Conservation (phyloP, 805 yeast genomes). For the Ogataea nakhonphanomensis region DNA sequence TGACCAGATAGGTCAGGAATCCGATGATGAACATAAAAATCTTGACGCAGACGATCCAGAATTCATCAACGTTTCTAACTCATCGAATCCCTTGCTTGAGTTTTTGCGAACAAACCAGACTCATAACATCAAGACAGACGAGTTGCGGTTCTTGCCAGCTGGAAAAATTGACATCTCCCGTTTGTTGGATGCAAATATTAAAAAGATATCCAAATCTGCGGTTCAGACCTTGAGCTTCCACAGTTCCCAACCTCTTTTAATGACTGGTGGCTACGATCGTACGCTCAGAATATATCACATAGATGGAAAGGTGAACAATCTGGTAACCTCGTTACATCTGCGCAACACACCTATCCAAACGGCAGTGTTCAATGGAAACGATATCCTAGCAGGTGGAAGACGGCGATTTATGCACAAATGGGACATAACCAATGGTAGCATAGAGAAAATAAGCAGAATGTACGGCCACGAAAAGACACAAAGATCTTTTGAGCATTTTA, state of each 20-base stretch:
- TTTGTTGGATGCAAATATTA: slow-evolving; percentile 79
- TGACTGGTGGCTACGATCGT: slow-evolving; percentile 92
- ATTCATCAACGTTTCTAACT: slow-evolving; percentile 19
- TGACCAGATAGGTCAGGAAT: slow-evolving; percentile 53
- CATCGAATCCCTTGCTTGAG: slow-evolving; percentile 32
- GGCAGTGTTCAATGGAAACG: slow-evolving; percentile 58
- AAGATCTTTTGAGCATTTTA: slow-evolving; percentile 82
- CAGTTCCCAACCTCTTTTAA: slow-evolving; percentile 71
- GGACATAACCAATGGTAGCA: slow-evolving; percentile 60
- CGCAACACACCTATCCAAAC: slow-evolving; percentile 77
- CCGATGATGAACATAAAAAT: slow-evolving; percentile 34
- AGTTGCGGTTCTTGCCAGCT: slow-evolving; percentile 62
- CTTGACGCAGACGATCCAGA: slow-evolving; percentile 14
- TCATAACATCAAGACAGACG: slow-evolving; percentile 25
- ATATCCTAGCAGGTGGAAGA: slow-evolving; percentile 84
- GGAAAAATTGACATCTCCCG: slow-evolving; percentile 71
- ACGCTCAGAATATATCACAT: slow-evolving; percentile 83
- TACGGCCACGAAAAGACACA: slow-evolving; percentile 90
- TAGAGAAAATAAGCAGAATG: slow-evolving; percentile 82
- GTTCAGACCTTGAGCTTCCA: slow-evolving; percentile 88
- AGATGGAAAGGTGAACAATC: slow-evolving; percentile 78
- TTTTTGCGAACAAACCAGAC: slow-evolving; percentile 33
- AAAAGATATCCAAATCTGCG: slow-evolving; percentile 67
- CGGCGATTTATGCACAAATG: slow-evolving; percentile 89
- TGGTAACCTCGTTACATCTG: slow-evolving; percentile 80